Evolutionary conservation across 768 basidiomycete species (phyloP).

Genomic region (Serendipita sp.): DNA sequence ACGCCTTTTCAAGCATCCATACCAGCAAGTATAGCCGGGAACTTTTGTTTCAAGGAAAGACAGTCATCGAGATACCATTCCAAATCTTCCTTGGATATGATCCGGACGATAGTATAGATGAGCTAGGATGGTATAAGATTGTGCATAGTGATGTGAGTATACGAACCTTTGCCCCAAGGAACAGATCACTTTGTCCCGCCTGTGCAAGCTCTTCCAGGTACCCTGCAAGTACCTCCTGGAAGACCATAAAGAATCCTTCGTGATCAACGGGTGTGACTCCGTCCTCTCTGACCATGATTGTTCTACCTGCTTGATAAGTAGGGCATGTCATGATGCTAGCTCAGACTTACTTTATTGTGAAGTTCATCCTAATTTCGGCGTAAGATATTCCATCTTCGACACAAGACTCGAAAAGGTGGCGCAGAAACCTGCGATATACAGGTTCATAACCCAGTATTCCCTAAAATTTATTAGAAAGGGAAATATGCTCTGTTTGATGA

Average conservation of each 20-base stretch:
- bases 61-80: conserved; percentile 60
- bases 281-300: conserved; percentile 39
- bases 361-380: conserved; percentile 51
- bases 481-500: conserved; percentile 20
- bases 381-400: conserved; percentile 60
- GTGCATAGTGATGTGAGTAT: not conserved
- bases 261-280: conserved; percentile 44
- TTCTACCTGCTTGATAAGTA: conserved; percentile 14
- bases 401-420: conserved; percentile 42
- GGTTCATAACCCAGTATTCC: conserved; percentile 33
- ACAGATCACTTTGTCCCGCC: conserved; percentile 40
- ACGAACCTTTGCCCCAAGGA: conserved; percentile 46
- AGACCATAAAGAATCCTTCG: conserved; percentile 38
- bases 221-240: conserved; percentile 34
- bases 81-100: conserved; percentile 37
- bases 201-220: conserved; percentile 34
- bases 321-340: not conserved
- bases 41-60: conserved; percentile 52
- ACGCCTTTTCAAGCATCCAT: conserved; percentile 2
- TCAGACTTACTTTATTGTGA: conserved; percentile 32
- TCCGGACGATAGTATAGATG: conserved; percentile 50
- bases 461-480: conserved; percentile 20
- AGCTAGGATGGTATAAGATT: conserved; percentile 25
- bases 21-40: conserved; percentile 59
- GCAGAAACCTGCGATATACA: conserved; percentile 42